Conservation (phyloP, 2,329 filamentous ascomycete species). For the Colletotrichum spinosum region DNA sequence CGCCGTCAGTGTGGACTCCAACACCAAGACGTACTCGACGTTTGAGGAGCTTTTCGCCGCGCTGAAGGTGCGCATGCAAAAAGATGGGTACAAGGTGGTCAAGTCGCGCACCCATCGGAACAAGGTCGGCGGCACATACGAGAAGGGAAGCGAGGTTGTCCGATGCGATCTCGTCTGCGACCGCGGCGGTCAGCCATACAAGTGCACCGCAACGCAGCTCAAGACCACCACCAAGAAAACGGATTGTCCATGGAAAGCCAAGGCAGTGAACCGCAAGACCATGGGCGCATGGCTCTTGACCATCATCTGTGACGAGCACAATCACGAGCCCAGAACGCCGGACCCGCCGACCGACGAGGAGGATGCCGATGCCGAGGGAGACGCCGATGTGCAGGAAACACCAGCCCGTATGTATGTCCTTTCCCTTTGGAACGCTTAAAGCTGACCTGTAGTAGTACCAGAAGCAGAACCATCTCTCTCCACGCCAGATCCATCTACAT, state of each 20-base stretch:
- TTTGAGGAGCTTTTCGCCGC: constrained; percentile 56
- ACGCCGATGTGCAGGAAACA: constrained; percentile 41
- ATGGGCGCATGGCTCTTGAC: constrained; percentile 59
- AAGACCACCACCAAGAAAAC: constrained; percentile 60
- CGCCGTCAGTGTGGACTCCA: constrained; percentile 46
- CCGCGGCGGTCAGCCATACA: constrained; percentile 56
- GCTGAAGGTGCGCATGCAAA: constrained; percentile 54
- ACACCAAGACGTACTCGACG: constrained; percentile 50
- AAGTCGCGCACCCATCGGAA: constrained; percentile 57
- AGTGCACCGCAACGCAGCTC: constrained; percentile 57
- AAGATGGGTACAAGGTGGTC: constrained; percentile 60
- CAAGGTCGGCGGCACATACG: constrained; percentile 53
- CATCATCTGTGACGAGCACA: constrained; percentile 57
- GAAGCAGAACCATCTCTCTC: constrained; percentile 13
- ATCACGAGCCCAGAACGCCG: constrained; percentile 57
- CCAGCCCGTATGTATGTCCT: constrained; percentile 25
- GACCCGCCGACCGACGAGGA: constrained; percentile 52
- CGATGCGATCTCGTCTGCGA: constrained; percentile 60
- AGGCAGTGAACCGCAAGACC: constrained; percentile 56
- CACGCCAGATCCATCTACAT: constrained; percentile 49
- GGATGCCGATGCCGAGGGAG: constrained; percentile 46
- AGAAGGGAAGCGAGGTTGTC: constrained; percentile 56
- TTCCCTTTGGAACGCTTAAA: not conserved
- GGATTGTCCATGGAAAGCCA: constrained; percentile 59
- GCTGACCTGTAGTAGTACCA: constrained; percentile 19